These are phyloP conservation scores for Paramecium biaurelia DNA, from an alignment of 73 alveolate genomes.

Conservation along the genomic window DNA sequence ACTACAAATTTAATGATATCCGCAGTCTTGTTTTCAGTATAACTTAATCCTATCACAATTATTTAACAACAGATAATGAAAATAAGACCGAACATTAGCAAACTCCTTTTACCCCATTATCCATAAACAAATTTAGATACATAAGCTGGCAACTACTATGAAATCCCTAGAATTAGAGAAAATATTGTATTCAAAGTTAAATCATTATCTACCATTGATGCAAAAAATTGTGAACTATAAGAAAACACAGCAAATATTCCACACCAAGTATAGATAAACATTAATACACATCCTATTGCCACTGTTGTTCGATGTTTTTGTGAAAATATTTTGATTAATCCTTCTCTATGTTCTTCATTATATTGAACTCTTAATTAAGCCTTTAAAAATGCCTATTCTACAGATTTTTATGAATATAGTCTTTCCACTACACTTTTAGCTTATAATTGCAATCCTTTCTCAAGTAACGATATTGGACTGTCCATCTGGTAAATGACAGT, in stretches of 20 bases:
- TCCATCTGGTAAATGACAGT: constrained; percentile 13
- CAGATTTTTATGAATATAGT: background rate
- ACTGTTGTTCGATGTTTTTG: background rate
- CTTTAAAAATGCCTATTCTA: background rate
- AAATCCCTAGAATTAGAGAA: background rate
- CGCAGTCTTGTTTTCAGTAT: background rate
- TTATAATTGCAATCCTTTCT: background rate
- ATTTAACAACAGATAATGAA: background rate
- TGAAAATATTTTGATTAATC: background rate
- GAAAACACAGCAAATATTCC: constrained; percentile 38
- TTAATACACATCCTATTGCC: background rate
- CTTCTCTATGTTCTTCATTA: background rate
- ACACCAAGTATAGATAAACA: constrained; percentile 11
- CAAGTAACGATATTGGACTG: constrained; percentile 11
- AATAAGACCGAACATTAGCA: background rate
- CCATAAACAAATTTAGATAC: background rate
- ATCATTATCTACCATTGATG: background rate
- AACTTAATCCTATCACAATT: background rate
- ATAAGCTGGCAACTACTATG: background rate
- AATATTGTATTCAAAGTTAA: background rate
- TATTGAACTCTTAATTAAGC: background rate
- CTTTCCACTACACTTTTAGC: background rate
- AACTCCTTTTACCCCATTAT: background rate
- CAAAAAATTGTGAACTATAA: constrained; percentile 23
- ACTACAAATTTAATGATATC: background rate